Percentiles rank a stretch among this genome's conserved stretches.
These are phyloP conservation scores for Bipolaris cookei DNA, from an alignment of 2,329 filamentous ascomycete species.

Conservation along the genomic window DNA sequence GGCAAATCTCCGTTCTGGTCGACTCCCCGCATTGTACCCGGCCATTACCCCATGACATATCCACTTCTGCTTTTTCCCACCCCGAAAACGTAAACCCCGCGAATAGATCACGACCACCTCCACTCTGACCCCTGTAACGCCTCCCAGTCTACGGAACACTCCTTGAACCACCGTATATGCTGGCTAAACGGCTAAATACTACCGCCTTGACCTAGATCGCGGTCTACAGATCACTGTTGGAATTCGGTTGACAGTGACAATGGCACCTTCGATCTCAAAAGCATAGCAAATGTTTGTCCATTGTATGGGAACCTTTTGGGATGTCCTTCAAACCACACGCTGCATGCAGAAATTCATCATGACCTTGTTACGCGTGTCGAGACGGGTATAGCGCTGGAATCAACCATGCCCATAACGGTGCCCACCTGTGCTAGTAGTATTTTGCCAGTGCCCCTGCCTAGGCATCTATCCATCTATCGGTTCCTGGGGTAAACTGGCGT, in stretches of 20 bases:
- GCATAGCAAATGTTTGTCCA: background rate
- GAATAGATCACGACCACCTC: background rate
- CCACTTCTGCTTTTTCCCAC: background rate
- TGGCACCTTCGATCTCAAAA: background rate
- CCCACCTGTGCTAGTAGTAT: constrained; percentile 12
- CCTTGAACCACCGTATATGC: constrained; percentile 8
- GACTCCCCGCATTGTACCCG: background rate
- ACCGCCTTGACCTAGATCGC: constrained; percentile 5
- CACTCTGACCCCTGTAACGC: background rate
- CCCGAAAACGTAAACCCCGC: constrained; percentile 1
- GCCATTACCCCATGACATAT: background rate
- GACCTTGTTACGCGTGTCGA: background rate
- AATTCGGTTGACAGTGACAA: background rate
- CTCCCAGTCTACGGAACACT: constrained; percentile 16
- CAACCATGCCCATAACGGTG: background rate
- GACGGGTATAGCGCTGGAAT: background rate
- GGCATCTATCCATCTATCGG: constrained; percentile 31
- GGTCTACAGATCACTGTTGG: constrained; percentile 1
- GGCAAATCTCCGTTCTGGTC: background rate
- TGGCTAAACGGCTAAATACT: constrained; percentile 46
- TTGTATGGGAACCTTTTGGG: background rate
- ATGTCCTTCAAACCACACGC: background rate
- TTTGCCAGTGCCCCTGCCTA: constrained; percentile 35
- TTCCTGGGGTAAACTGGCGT: constrained; percentile 29
- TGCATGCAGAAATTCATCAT: background rate